Base-by-base conservation (phyloP, 768 basidiomycete species). In the Trametes punicea region DNA sequence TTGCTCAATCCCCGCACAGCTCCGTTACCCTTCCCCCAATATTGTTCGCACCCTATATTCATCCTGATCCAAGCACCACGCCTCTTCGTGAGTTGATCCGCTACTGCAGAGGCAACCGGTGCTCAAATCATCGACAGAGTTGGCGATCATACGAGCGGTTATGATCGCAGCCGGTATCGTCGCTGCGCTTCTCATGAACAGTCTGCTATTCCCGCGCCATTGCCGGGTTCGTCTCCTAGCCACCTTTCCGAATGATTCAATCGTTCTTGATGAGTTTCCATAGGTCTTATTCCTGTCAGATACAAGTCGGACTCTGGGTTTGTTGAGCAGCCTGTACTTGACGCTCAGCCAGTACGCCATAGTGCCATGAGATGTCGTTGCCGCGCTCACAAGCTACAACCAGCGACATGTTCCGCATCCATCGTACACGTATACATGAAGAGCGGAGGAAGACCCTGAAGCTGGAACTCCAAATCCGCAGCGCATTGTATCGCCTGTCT, bases 81-180 rank as follows among this genome's bases (percentile, higher is more conserved):
- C 63, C 69, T 7, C 63, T 67, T 7, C 62, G 71, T 73, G 64
- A 57, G 68, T 62, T 34, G 1, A 11, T 31, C 30, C 38, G 31
- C 36, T 13, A 26, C 13, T 27, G 29, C 36, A 4, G 40, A 18
- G 23, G 20, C 44, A 15, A 27, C 40, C 21, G 34, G 27, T 18
- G 31, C 50, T 42, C 9, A 49, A 10, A 7, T 13, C 10, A 44
- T 6, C 10, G 21, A 5, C 51, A 81, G 80, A 65, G 39, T 65
- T 80, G 8, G 73, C 76, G 13, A 59, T 70, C 10, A 65, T 73
- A 40, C 70, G 78, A 44, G 74, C 71, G 15, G 59, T 65, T 2
- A 73, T 76, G 69, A 81, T 81, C 26, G 67, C 69, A 46, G 67
- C 70, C 18, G 79, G 79, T 10, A 78, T 81, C 49, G 57, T 79